These are phyloP conservation scores for Aspergillus ibericus DNA, from an alignment of 2,329 filamentous ascomycete species.

Conservation along the genomic window DNA sequence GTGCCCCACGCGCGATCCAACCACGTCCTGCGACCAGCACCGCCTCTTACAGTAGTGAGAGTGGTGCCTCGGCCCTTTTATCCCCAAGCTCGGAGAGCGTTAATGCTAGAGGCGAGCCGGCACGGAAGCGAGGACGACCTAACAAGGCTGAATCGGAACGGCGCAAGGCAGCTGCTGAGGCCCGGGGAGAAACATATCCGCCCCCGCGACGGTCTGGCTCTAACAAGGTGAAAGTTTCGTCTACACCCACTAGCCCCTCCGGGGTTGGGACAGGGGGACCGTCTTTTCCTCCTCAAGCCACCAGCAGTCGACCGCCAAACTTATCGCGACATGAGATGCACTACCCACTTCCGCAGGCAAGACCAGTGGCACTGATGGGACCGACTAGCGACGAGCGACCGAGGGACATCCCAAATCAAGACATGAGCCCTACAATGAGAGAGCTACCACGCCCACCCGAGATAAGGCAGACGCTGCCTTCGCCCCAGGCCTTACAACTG, in stretches of 20 bases:
- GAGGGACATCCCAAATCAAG: conserved; percentile 23
- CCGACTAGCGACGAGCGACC: conserved; percentile 17
- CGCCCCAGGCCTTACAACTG: conserved; percentile 31
- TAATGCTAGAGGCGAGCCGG: conserved; percentile 31
- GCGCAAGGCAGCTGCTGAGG: conserved; percentile 39
- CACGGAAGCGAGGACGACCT: conserved; percentile 45
- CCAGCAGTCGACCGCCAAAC: conserved; percentile 16
- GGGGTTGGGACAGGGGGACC: conserved; percentile 21
- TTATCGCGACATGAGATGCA: conserved; percentile 20
- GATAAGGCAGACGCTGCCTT: conserved; percentile 30
- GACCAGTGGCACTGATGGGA: conserved; percentile 18
- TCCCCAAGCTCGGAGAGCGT: conserved; percentile 35
- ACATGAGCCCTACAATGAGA: conserved; percentile 23
- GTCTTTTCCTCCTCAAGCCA: conserved; percentile 21
- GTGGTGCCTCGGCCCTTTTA: conserved; percentile 33
- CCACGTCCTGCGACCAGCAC: conserved; percentile 38
- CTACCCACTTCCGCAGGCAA: conserved; percentile 20
- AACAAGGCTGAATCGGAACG: conserved; percentile 44
- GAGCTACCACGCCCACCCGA: conserved; percentile 31
- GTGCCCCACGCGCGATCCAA: conserved; percentile 40
- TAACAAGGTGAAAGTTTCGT: conserved; percentile 28
- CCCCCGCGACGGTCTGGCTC: conserved; percentile 30
- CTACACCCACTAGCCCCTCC: conserved; percentile 34
- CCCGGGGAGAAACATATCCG: conserved; percentile 42
- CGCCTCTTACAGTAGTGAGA: conserved; percentile 36